Base-by-base conservation (phyloP, 345 rosid genomes). In the Cardamine occulta region DNA sequence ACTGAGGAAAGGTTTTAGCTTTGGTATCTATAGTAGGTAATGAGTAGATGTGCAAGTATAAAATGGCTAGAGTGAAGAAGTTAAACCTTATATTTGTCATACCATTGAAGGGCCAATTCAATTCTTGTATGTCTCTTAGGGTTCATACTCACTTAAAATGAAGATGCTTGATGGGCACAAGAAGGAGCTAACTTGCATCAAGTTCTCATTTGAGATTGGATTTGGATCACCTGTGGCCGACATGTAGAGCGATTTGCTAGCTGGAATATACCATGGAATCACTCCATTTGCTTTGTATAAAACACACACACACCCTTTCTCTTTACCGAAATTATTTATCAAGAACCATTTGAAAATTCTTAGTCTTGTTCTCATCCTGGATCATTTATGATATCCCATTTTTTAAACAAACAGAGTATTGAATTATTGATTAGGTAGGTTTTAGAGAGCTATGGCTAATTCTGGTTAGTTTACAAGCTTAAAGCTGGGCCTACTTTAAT, bases 131-230 rank as follows among this genome's bases (percentile, higher is more conserved):
- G 37, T 70, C 10, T 63, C 56, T 80, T 86, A 90, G 99, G 97
- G 99, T 17, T 66, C 96, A 5, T 95, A 92, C 85, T 68, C 96
- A 40, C 90, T 95, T 52, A 88, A 83, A 70, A 92, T 95, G 99
- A 92, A 80, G 90, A 92, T 95, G 97, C 26, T 68, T 13, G 89
- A 86, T 56, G 85, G 72, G 31, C 69, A 80, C 23, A 80, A 82
- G 24, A 35, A 69, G 31, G 85, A 86, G 80, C 68, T 95, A 60
- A 87, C 98, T 57, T 95, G 99, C 87, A 92, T 92, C 70, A 57
- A 74, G 63, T 95, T 95, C 64, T 86, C 81, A 70, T 95, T 95
- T 79, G 63, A 34, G 48, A 90, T 95, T 17, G 94, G 96, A 54
- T 84, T 91, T 32, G 82, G 69, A 69, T 81, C 93, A 19, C 80